These are phyloP conservation scores for Polymyxa betae DNA, from an alignment of 208 protist genomes.

Conservation along the genomic window DNA sequence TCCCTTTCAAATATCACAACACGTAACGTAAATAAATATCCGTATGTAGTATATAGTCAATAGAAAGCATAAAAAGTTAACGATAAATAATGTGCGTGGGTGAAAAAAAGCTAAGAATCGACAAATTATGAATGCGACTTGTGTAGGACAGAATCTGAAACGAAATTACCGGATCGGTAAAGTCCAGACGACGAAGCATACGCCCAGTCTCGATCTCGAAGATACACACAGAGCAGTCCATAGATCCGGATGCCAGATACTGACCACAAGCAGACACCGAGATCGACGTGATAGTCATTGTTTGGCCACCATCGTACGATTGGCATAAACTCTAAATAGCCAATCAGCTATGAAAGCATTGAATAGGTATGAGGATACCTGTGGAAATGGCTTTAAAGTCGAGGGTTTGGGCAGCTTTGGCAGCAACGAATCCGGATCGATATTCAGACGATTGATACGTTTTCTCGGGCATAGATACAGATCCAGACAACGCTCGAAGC, in stretches of 20 bases:
- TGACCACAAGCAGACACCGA: conserved; percentile 92
- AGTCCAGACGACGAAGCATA: conserved; percentile 83
- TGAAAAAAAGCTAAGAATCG: too few species aligned
- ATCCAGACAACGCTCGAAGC: conserved; percentile 98
- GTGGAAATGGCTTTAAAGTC: conserved; percentile 98
- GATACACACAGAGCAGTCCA: conserved; percentile 92
- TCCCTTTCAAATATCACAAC: too few species aligned
- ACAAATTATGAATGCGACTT: too few species aligned
- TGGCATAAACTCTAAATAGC: not conserved
- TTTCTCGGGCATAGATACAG: conserved; percentile 93
- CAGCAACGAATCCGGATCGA: conserved; percentile 91
- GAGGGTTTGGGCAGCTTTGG: conserved; percentile 94
- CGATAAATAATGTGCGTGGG: too few species aligned
- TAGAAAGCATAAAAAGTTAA: too few species aligned
- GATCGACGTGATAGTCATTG: conserved; percentile 67
- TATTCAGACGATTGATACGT: conserved; percentile 71
- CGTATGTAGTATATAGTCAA: too few species aligned
- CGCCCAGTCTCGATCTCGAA: conserved; percentile 95
- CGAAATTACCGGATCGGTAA: conserved; percentile 59
- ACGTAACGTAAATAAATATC: too few species aligned
- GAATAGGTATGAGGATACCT: conserved; percentile 72
- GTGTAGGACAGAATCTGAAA: too few species aligned
- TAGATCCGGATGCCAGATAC: conserved; percentile 92
- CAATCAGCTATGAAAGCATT: not conserved
- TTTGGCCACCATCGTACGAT: conserved; percentile 9